Evolutionary conservation across 2,329 filamentous ascomycete genomes (phyloP), one percentile per base, ranked within the genome.

Genomic region (Xylariaceae sp.): DNA sequence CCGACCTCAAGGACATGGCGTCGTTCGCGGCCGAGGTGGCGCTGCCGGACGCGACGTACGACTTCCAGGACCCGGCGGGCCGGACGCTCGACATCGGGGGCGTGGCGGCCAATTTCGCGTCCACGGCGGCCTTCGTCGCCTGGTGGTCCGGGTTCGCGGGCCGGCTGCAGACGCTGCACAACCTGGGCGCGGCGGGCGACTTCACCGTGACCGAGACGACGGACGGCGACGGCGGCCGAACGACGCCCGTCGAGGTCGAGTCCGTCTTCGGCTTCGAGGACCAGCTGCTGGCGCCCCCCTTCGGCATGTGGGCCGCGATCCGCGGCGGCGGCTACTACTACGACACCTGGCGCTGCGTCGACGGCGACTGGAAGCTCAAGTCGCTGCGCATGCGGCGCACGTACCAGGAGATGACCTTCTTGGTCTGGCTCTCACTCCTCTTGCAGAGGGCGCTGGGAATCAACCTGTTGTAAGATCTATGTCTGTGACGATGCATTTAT

Each of bases 1-100:
- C 46, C 30, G 51, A 55, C 37, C 48, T 44, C 2, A 50, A 46
- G 23, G 43, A 50, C 19, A 49, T 44, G 43, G 38, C 51, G 21
- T 40, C 40, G 11, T 49, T 45, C 21, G 47, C 37, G 17, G 28
- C 29, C 3, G 47, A 47, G 12, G 36, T 54, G 12, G 42, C 42
- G 8, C 46, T 50, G 10, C 47, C 50, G 5, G 37, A 49, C 8
- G 24, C 42, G 31, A 19, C 31, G 5, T 50, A 44, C 33, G 39
- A 30, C n/a, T 54, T 38, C 37, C 34, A 25, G 16, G 40, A 33
- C 23, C 32, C 16, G 3, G 24, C 38, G n/a, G 43, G 40, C 7
- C 24, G 39, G 25, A 38, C 37, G 0, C 19, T 44, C 10, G 11
- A 19, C 21, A 10, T 37, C 2, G 35, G 30, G 21, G 22, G 19